Conservation (phyloP, 1,139 yeast genomes). For the Protomyces inundatus region DNA sequence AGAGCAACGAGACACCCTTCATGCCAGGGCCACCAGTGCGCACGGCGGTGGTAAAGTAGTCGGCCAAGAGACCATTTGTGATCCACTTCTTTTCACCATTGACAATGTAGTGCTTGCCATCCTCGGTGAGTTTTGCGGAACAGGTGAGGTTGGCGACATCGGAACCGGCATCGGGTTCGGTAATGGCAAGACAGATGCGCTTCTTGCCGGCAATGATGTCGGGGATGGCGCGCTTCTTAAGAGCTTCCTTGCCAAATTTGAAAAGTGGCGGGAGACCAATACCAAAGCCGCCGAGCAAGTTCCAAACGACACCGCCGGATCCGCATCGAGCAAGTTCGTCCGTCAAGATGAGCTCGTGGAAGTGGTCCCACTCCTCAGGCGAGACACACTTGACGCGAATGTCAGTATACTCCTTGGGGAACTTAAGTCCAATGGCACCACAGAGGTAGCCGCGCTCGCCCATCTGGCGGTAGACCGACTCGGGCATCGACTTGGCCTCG, state of each 20-base stretch:
- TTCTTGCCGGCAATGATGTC: constrained; percentile 40
- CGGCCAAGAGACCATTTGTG: constrained; percentile 30
- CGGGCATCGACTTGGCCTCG: constrained; percentile 41
- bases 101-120: constrained; percentile 42
- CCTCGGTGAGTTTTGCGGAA: constrained; percentile 37
- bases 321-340: constrained; percentile 48
- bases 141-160: constrained; percentile 45
- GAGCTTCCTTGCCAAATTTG: constrained; percentile 37
- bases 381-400: constrained; percentile 39
- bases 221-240: constrained; percentile 40
- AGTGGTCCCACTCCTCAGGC: constrained; percentile 69
- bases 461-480: constrained; percentile 31
- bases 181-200: constrained; percentile 42
- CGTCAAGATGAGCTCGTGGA: constrained; percentile 76
- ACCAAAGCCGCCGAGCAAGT: constrained; percentile 40
- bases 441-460: constrained; percentile 34
- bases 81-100: constrained; percentile 37
- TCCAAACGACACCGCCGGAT: constrained; percentile 42
- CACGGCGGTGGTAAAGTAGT: constrained; percentile 46
- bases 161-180: constrained; percentile 46
- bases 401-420: constrained; percentile 39
- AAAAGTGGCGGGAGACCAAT: constrained; percentile 43
- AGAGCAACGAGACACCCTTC: constrained; percentile 44
- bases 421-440: constrained; percentile 38
- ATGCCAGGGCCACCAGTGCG: constrained; percentile 43